phyloP scores from a whole-genome alignment of 2,329 filamentous ascomycete genomes.

The Colletotrichum abscissum region DNA sequence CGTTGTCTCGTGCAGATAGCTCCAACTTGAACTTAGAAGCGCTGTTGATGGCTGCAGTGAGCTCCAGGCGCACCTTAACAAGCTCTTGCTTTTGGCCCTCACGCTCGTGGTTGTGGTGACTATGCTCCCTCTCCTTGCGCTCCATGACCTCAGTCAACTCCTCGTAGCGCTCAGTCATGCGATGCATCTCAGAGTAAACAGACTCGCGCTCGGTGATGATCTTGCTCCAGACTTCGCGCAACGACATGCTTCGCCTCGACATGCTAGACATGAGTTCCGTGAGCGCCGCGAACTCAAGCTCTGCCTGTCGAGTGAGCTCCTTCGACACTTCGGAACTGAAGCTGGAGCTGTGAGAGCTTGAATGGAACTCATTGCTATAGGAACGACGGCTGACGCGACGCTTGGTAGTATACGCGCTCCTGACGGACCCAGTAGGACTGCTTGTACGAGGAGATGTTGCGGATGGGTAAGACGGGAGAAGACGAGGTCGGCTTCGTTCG shows the following conservation, averaged over 20 bases:
- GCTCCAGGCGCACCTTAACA: slow-evolving; percentile 15
- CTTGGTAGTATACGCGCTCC: neutral
- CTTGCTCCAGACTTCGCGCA: slow-evolving; percentile 29
- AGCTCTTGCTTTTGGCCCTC: slow-evolving; percentile 28
- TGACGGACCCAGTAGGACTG: slow-evolving; percentile 21
- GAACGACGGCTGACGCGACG: slow-evolving; percentile 18
- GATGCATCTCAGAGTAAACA: slow-evolving; percentile 24
- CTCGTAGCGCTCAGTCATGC: slow-evolving; percentile 22
- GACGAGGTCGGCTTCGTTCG: neutral
- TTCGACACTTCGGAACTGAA: slow-evolving; percentile 18
- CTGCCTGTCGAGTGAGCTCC: slow-evolving; percentile 26
- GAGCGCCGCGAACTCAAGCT: slow-evolving; percentile 28
- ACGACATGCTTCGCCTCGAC: slow-evolving; percentile 17
- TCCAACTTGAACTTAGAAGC: slow-evolving; percentile 22
- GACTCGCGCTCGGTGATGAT: slow-evolving; percentile 26
- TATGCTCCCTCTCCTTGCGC: slow-evolving; percentile 22
- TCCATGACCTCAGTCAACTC: slow-evolving; percentile 23
- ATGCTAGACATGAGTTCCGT: slow-evolving; percentile 29
- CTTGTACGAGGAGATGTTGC: neutral
- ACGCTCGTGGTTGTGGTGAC: slow-evolving; percentile 15
- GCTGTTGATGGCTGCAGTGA: slow-evolving; percentile 7
- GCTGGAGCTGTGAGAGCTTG: neutral
- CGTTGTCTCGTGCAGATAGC: slow-evolving; percentile 17
- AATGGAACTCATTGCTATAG: neutral
- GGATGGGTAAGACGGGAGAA: neutral